Conservation (phyloP, 2,329 filamentous ascomycete genomes). For the Stagonosporopsis vannaccii region DNA sequence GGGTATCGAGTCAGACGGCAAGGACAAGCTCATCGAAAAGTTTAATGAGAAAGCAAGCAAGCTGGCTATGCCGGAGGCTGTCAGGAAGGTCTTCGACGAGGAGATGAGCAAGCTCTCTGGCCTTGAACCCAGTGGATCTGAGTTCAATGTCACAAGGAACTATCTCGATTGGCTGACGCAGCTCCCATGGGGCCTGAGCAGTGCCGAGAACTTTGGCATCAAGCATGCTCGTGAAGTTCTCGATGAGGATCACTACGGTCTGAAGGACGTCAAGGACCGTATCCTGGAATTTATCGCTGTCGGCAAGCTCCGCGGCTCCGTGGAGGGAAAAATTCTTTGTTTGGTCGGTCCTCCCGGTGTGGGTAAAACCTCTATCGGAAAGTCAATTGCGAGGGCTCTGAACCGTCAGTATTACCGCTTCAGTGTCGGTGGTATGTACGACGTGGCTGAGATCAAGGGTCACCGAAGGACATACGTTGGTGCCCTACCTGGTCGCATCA, state of each 20-base stretch:
- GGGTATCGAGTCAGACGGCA: conserved; percentile 95
- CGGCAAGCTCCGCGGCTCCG: conserved; percentile 93
- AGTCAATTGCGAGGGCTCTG: conserved; percentile 92
- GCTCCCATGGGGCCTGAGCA: conserved; percentile 95
- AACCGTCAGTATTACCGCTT: conserved; percentile 98
- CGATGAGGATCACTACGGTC: conserved; percentile 94
- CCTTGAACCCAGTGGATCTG: conserved; percentile 91
- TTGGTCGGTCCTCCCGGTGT: conserved; percentile 97
- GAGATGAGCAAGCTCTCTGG: conserved; percentile 97
- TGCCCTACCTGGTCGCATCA: conserved; percentile 92
- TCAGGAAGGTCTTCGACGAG: conserved; percentile 97
- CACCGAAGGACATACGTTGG: conserved; percentile 96
- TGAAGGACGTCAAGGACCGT: conserved; percentile 98
- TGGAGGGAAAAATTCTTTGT: conserved; percentile 97
- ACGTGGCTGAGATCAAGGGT: conserved; percentile 98
- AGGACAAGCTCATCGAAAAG: conserved; percentile 96
- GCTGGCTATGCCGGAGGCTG: conserved; percentile 94
- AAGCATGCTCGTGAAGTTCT: conserved; percentile 87
- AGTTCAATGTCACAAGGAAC: conserved; percentile 98
- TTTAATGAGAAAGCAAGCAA: conserved; percentile 96
- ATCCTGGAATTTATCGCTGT: conserved; percentile 99
- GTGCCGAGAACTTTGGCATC: conserved; percentile 95
- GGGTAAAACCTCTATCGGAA: conserved; percentile 98
- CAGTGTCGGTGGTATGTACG: conserved; percentile 94
- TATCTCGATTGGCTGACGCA: conserved; percentile 99